Evolutionary conservation across 352 stramenopile species (phyloP).

Genomic region (Phytopythium kandeliae): DNA sequence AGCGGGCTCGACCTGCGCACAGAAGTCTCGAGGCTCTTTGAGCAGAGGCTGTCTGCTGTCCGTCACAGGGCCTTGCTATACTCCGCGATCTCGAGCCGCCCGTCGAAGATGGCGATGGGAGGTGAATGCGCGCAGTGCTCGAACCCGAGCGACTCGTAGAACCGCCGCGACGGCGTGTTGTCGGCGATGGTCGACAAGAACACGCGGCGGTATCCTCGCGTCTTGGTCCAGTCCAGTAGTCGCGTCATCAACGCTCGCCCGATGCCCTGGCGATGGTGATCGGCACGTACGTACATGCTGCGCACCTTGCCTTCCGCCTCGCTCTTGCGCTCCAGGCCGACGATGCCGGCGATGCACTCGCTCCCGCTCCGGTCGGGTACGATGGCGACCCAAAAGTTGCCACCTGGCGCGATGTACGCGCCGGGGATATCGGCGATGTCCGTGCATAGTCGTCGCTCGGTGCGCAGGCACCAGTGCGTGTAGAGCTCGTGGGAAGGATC

Average conservation of each 20-base stretch:
- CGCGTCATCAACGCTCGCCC: slow-evolving; percentile 14
- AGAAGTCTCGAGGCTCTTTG: too few species aligned
- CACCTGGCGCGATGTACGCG: slow-evolving; percentile 17
- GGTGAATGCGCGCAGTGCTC: slow-evolving; percentile 6
- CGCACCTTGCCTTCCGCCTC: slow-evolving; percentile 13
- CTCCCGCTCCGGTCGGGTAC: not conserved
- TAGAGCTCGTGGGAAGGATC: slow-evolving; percentile 2
- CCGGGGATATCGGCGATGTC: slow-evolving; percentile 22
- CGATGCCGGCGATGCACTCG: slow-evolving; percentile 15
- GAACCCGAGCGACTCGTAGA: slow-evolving; percentile 20
- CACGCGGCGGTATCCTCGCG: slow-evolving; percentile 10
- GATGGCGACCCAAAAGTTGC: slow-evolving; percentile 22
- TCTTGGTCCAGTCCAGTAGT: slow-evolving; percentile 11
- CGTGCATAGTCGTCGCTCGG: slow-evolving; percentile 13
- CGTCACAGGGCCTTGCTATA: slow-evolving; percentile 14
- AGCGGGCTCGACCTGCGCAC: too few species aligned
- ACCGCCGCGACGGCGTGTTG: slow-evolving; percentile 7
- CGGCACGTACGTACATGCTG: slow-evolving; percentile 18
- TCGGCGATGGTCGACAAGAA: slow-evolving; percentile 17
- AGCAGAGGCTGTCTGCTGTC: too few species aligned
- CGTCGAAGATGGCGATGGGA: slow-evolving; percentile 9
- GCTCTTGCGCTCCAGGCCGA: slow-evolving; percentile 13
- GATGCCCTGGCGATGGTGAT: slow-evolving; percentile 15
- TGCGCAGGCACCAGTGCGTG: slow-evolving; percentile 12
- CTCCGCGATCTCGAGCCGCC: slow-evolving; percentile 13